These are phyloP conservation scores for Fusarium citri DNA, from an alignment of 2,329 filamentous ascomycete species.

Conservation along the genomic window DNA sequence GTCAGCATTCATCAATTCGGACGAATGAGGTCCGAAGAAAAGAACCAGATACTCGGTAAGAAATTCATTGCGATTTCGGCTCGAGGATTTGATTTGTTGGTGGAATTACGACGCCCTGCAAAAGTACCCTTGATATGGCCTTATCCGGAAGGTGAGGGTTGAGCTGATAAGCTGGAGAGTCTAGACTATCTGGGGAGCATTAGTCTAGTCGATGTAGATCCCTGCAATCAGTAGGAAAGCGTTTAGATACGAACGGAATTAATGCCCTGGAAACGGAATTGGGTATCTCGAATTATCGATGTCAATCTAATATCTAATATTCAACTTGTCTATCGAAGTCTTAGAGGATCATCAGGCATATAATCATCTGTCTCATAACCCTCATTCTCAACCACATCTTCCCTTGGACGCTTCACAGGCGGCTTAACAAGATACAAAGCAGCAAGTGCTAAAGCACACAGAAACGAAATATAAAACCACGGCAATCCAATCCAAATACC, in stretches of 20 bases:
- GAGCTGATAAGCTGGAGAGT: slow-evolving; percentile 6
- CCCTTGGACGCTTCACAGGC: slow-evolving; percentile 44
- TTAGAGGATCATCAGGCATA: slow-evolving; percentile 42
- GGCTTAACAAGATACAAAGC: slow-evolving; percentile 50
- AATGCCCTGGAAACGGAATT: background rate
- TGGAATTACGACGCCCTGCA: slow-evolving; percentile 16
- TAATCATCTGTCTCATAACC: slow-evolving; percentile 38
- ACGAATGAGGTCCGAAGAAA: slow-evolving; percentile 4
- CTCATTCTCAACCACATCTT: slow-evolving; percentile 28
- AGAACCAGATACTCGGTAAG: background rate
- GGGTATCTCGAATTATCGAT: slow-evolving; percentile 13
- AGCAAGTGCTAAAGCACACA: slow-evolving; percentile 46
- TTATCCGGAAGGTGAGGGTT: slow-evolving; percentile 37
- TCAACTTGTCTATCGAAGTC: slow-evolving; percentile 30
- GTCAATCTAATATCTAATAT: background rate
- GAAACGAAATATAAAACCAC: slow-evolving; percentile 54
- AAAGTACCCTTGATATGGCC: slow-evolving; percentile 37
- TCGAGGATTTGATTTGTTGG: background rate
- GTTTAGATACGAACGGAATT: background rate
- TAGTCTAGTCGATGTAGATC: background rate
- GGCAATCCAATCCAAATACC: slow-evolving; percentile 55
- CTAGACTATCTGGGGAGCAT: background rate
- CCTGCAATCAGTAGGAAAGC: background rate
- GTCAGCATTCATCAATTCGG: slow-evolving; percentile 21
- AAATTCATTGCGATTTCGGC: slow-evolving; percentile 4